These are phyloP conservation scores for Ophiostoma fasciatum DNA, from an alignment of 2,329 filamentous ascomycete species.

Conservation along the genomic window DNA sequence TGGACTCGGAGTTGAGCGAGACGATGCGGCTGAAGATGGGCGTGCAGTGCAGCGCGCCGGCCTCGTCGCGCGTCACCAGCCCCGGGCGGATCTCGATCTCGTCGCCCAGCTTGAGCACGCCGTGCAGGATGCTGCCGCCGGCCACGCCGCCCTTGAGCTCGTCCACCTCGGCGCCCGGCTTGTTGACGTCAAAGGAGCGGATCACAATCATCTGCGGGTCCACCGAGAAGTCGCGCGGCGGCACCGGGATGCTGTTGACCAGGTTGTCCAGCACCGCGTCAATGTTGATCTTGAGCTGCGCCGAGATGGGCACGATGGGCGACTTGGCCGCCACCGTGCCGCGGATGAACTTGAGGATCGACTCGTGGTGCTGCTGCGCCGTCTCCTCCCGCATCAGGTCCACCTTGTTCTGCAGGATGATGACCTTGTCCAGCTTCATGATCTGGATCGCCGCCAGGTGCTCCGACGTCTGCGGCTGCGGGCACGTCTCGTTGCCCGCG, in stretches of 20 bases:
- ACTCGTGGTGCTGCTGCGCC: constrained; percentile 87
- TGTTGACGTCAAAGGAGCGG: constrained; percentile 98
- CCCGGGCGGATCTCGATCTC: constrained; percentile 99
- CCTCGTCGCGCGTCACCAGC: constrained; percentile 90
- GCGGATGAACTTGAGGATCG: constrained; percentile 95
- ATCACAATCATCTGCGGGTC: constrained; percentile 99
- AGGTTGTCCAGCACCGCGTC: constrained; percentile 95
- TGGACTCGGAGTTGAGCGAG: constrained; percentile 91
- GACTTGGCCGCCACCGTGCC: constrained; percentile 91
- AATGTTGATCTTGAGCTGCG: constrained; percentile 98
- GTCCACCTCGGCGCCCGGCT: constrained; percentile 96
- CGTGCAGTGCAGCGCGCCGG: constrained; percentile 87
- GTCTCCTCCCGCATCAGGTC: constrained; percentile 95
- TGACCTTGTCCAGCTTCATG: constrained; percentile 99
- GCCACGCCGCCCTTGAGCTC: constrained; percentile 98
- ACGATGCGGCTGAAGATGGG: constrained; percentile 95
- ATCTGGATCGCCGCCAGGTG: constrained; percentile 98
- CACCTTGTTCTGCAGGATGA: constrained; percentile 99
- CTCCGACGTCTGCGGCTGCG: constrained; percentile 95
- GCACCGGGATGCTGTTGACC: constrained; percentile 87
- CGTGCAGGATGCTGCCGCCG: constrained; percentile 89
- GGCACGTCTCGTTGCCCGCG: constrained; percentile 95
- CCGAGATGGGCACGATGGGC: constrained; percentile 91
- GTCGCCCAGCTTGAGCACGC: constrained; percentile 91
- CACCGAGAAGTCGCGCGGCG: constrained; percentile 75